These are phyloP conservation scores for Meyerozyma guilliermondii DNA, from an alignment of 1,139 yeast species.

Conservation along the genomic window DNA sequence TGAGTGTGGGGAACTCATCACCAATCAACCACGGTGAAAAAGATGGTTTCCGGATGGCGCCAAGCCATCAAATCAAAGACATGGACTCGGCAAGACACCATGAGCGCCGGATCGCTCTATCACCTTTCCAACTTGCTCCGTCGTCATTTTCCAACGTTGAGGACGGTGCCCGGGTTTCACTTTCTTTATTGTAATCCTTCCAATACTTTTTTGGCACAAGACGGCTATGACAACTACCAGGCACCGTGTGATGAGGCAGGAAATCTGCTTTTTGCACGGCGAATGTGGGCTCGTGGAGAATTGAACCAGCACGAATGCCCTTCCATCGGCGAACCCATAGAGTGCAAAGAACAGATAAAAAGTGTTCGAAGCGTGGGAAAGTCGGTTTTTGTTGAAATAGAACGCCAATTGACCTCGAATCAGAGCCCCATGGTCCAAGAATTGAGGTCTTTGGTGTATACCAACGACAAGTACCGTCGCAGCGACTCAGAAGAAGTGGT, in stretches of 20 bases:
- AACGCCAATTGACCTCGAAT: constrained; percentile 26
- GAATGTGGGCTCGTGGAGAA: constrained; percentile 83
- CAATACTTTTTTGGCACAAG: constrained; percentile 50
- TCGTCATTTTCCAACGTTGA: background rate
- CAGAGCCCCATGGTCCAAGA: constrained; percentile 18
- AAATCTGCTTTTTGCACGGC: constrained; percentile 40
- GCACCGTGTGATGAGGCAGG: constrained; percentile 43
- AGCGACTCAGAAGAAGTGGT: background rate
- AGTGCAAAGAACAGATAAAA: constrained; percentile 43
- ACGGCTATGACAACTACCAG: constrained; percentile 82
- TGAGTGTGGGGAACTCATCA: background rate
- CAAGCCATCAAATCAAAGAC: background rate
- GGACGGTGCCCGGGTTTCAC: constrained; percentile 48
- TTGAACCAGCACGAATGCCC: constrained; percentile 30
- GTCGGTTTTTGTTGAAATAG: constrained; percentile 40
- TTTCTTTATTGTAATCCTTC: constrained; percentile 54
- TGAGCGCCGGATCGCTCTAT: background rate
- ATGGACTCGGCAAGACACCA: constrained; percentile 1
- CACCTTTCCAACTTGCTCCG: constrained; percentile 1
- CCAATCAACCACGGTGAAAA: background rate
- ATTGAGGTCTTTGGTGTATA: constrained; percentile 30
- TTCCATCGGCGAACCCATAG: constrained; percentile 10
- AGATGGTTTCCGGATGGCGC: constrained; percentile 4
- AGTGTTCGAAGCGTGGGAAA: constrained; percentile 29
- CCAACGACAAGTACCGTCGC: constrained; percentile 19